Percentiles rank a stretch among this genome's conserved stretches.
These are phyloP conservation scores for Begonia peltatifolia DNA, from an alignment of 306 rosid genomes.

Conservation along the genomic window DNA sequence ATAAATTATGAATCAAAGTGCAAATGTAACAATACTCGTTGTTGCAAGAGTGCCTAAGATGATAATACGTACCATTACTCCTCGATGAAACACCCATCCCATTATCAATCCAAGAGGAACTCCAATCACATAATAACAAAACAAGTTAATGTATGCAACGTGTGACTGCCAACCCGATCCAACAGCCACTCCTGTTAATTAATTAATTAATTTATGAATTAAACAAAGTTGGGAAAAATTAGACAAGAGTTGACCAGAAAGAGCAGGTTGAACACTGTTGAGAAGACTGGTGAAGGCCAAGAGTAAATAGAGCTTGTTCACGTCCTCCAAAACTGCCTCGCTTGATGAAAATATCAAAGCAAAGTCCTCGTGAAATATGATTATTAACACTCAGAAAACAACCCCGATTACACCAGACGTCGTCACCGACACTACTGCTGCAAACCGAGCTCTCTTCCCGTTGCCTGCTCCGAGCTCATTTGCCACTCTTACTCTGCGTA, in stretches of 20 bases:
- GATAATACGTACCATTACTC: slow-evolving; percentile 45
- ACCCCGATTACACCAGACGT: slow-evolving; percentile 49
- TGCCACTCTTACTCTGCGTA: slow-evolving; percentile 62
- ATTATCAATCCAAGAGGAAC: slow-evolving; percentile 56
- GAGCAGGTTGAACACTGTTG: slow-evolving; percentile 71
- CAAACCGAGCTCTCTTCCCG: slow-evolving; percentile 67
- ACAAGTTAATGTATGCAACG: slow-evolving; percentile 77
- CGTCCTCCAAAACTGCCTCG: slow-evolving; percentile 39
- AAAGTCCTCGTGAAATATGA: slow-evolving; percentile 28
- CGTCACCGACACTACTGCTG: slow-evolving; percentile 44
- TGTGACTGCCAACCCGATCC: slow-evolving; percentile 88
- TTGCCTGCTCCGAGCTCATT: slow-evolving; percentile 86
- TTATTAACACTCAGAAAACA: slow-evolving; percentile 40
- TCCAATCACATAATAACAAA: slow-evolving; percentile 69
- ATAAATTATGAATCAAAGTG: no score
- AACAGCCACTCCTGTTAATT: slow-evolving; percentile 56
- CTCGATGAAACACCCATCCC: slow-evolving; percentile 54
- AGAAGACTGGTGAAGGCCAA: slow-evolving; percentile 60
- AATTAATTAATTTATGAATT: background rate
- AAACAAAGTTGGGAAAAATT: background rate
- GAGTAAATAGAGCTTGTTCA: slow-evolving; percentile 36
- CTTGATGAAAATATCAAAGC: slow-evolving; percentile 48
- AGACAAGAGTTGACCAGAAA: slow-evolving; percentile 30
- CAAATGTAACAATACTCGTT: background rate
- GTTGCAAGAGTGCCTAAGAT: no score